A percentile compares a stretch with the other conserved stretches of the same genome.
Evolutionary conservation across 208 protist genomes (phyloP).

Genomic region (Crithidia expoeki): DNA sequence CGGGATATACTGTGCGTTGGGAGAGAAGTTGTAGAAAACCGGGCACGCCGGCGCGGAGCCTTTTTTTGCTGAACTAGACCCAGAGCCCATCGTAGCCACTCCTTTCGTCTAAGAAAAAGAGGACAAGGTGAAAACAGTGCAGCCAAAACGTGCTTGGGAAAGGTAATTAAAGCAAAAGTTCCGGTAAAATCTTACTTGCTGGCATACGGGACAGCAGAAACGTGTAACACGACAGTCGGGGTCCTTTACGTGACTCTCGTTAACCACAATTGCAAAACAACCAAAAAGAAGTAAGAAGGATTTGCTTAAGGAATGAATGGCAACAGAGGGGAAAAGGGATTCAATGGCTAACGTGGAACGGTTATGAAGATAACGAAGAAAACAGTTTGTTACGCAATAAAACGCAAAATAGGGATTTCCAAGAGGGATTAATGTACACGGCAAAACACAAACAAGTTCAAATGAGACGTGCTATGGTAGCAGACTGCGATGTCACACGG

Average conservation of each 20-base stretch:
- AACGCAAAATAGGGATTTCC: too few species aligned
- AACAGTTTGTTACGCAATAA: too few species aligned
- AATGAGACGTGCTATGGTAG: too few species aligned
- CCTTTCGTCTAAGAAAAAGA: slow-evolving; percentile 1
- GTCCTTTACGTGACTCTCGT: too few species aligned
- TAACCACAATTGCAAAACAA: neutral
- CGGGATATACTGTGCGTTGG: slow-evolving; percentile 29
- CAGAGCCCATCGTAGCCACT: slow-evolving; percentile 14
- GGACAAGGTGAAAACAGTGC: neutral
- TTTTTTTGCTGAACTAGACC: neutral
- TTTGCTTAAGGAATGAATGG: neutral
- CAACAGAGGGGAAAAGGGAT: neutral
- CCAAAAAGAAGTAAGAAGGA: neutral
- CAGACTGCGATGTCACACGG: too few species aligned
- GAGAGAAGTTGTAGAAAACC: slow-evolving; percentile 40
- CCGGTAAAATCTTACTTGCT: neutral
- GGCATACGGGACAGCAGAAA: neutral
- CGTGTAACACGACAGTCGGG: neutral
- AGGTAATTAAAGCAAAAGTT: too few species aligned
- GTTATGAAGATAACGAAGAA: too few species aligned
- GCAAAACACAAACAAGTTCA: too few species aligned
- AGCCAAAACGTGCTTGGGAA: neutral
- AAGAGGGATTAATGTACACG: too few species aligned
- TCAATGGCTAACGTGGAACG: too few species aligned
- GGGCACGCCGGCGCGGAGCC: slow-evolving; percentile 20